Base-by-base conservation (phyloP, 306 rosid species). In the Trifolium dubium region DNA sequence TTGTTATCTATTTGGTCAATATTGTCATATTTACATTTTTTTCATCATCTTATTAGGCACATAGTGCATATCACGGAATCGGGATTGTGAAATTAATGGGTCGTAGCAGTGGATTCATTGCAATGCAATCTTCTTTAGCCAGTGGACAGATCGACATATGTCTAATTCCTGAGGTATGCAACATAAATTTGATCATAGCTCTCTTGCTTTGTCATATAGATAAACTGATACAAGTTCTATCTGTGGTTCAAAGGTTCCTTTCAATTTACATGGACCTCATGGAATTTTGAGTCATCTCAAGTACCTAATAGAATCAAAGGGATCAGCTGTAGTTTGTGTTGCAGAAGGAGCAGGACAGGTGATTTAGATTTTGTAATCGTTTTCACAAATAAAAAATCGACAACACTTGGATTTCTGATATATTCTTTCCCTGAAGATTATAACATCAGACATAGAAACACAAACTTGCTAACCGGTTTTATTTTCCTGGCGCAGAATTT, bases 261-360 rank as follows among this genome's bases (percentile, higher is more conserved):
- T 95, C 84, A 82, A 85, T 69, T 63, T 95, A 69, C 89, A 95
- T 30, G 99, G 99, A 40, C 92, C 92, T 69, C 83, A 86, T 80
- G 99, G 98, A 71, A 86, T 95, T 83, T 71, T 95, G 83, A 90
- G 69, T 65, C 95, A 95, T 86, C 87, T 95, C 79, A 95, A 95
- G 81, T 80, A 90, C 87, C 86, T 95, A 31, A 77, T 95, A 81
- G 92, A 87, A 83, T 86, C 92, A 64, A 88, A 90, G 84, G 99
- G 99, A 67, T 92, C 98, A 30, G 99, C 98, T 47, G 98, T 95
- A 54, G 69, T 95, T 68, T 95, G 99, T 77, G 89, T 87, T 11
- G 98, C 98, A 13, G 99, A 95, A 88, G 96, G 98, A 83, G 98
- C 97, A 49, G 99, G 98, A 78, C 99, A 95, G 98, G 98, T 90